phyloP scores from a whole-genome alignment of 164 flowering plant species.

The Nelumbo lutea region DNA sequence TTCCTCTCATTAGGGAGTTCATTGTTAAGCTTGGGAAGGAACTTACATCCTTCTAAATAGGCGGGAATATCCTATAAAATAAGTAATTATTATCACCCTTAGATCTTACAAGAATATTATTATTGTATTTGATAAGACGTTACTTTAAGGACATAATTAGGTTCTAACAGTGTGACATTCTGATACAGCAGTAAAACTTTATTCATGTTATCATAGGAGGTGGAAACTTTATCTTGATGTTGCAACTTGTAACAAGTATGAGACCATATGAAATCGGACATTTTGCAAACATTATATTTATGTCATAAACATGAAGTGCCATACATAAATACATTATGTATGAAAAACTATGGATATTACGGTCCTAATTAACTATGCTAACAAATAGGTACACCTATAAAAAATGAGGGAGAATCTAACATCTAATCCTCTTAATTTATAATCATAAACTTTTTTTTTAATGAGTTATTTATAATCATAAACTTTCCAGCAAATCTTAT shows the following conservation, averaged over 20 bases:
- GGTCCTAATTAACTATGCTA: no score
- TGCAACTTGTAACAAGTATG: background rate
- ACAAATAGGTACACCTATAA: background rate
- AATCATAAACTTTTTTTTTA: no score
- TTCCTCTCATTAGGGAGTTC: conserved; percentile 65
- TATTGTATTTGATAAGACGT: background rate
- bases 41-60: conserved; percentile 63
- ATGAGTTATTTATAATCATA: background rate
- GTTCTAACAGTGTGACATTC: background rate
- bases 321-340: background rate
- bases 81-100: background rate
- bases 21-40: conserved; percentile 92
- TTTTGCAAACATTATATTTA: background rate
- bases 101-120: background rate
- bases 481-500: background rate
- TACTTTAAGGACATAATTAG: background rate
- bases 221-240: no score
- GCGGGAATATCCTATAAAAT: conserved; percentile 50
- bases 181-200: background rate
- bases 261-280: background rate
- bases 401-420: background rate
- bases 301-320: background rate
- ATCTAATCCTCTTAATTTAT: background rate
- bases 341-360: background rate
- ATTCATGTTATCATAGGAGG: background rate